Percentiles rank a stretch among this genome's conserved stretches.
Evolutionary conservation across 2,329 filamentous ascomycete genomes (phyloP).

Genomic region (Grosmannia serpens): DNA sequence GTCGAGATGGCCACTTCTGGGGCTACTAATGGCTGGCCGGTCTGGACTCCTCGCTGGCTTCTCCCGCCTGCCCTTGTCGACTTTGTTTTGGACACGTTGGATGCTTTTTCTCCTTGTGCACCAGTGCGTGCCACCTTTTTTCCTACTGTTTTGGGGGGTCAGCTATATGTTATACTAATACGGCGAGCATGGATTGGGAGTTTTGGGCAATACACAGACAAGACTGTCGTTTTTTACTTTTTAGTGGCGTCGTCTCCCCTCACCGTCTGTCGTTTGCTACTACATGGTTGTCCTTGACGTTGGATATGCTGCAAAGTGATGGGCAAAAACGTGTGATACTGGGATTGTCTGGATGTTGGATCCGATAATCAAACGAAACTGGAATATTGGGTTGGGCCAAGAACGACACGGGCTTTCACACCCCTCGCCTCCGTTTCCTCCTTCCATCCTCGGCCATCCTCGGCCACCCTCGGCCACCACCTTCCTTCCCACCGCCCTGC

Average conservation of each 20-base stretch:
- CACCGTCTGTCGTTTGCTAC: not conserved
- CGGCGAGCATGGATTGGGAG: not conserved
- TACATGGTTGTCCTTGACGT: not conserved
- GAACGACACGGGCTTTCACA: not conserved
- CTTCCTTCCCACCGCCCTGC: no score
- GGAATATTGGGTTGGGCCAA: not conserved
- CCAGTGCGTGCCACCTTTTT: not conserved
- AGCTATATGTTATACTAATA: not conserved
- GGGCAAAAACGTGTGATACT: not conserved
- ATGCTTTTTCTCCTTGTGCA: not conserved
- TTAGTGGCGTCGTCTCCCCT: not conserved
- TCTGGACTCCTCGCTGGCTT: not conserved
- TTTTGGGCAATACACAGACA: not conserved
- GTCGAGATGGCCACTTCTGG: conserved; percentile 9
- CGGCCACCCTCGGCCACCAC: not conserved
- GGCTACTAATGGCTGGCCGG: not conserved
- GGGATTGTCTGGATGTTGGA: not conserved
- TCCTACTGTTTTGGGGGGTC: not conserved
- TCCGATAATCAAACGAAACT: not conserved
- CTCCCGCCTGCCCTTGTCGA: not conserved
- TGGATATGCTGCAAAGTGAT: not conserved
- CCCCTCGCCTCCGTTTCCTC: no score
- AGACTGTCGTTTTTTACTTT: not conserved
- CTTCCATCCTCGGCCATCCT: not conserved
- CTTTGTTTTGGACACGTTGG: not conserved